Evolutionary conservation across 768 basidiomycete genomes (phyloP).

Genomic region (Rhodotorula toruloides): DNA sequence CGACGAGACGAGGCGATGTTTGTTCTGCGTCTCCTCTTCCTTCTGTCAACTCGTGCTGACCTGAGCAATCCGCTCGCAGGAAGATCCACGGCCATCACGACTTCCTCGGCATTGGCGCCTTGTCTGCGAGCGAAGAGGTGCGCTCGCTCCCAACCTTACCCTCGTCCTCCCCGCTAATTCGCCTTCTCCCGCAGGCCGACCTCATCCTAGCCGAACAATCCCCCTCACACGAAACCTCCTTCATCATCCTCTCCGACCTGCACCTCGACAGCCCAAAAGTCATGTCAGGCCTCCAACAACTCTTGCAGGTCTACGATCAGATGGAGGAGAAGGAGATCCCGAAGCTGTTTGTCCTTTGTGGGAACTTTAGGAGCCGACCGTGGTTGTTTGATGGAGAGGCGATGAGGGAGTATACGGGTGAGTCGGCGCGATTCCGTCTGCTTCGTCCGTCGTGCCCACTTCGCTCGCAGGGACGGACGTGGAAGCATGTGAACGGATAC

Average conservation of each 20-base stretch:
- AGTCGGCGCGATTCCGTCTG: constrained; percentile 16
- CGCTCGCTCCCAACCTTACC: constrained; percentile 39
- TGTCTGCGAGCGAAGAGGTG: constrained; percentile 86
- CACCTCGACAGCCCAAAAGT: constrained; percentile 89
- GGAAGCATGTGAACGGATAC: background rate
- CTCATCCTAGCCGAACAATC: constrained; percentile 23
- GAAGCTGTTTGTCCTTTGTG: constrained; percentile 82
- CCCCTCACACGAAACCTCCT: constrained; percentile 43
- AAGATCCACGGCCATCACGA: constrained; percentile 95
- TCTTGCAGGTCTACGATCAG: constrained; percentile 74
- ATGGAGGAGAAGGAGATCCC: constrained; percentile 65
- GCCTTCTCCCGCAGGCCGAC: constrained; percentile 17
- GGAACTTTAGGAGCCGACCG: constrained; percentile 86
- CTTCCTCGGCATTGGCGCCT: constrained; percentile 89
- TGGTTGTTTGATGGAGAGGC: constrained; percentile 71
- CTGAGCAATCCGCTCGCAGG: constrained; percentile 49
- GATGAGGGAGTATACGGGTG: constrained; percentile 80
- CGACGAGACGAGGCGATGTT: constrained; percentile 75
- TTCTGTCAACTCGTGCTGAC: background rate
- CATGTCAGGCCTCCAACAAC: constrained; percentile 67
- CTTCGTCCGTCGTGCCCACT: constrained; percentile 9
- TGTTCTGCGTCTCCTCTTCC: constrained; percentile 30
- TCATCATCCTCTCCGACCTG: constrained; percentile 92
- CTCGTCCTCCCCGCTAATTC: background rate
- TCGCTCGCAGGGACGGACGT: background rate